Base-by-base conservation (phyloP, 495 filamentous ascomycete genomes). In the Lophiostoma macrostomum region DNA sequence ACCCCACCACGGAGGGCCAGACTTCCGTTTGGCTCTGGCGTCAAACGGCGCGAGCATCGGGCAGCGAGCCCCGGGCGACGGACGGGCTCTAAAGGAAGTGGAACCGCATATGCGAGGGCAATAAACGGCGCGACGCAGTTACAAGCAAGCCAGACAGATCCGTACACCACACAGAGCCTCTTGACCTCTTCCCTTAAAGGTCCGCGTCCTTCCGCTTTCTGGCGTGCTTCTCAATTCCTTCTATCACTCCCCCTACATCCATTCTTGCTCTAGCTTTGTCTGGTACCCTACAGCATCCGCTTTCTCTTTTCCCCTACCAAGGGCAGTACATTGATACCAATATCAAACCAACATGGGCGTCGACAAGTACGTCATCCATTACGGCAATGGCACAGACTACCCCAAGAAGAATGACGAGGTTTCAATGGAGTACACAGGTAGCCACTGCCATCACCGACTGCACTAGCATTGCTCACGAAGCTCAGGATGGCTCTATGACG, bases 391-490 rank as follows among this genome's bases (percentile, higher is more conserved):
- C 19, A 37, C 36, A 32, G 50, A 58, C 47, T 34, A 52, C 39
- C 58, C 62, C 41, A 55, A 55, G 44, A 54, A 55, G 34, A 32
- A 46, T 23, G 58, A 65, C 46, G 46, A 42, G 13, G 62, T 65
- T 10, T 38, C 49, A 12, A 58, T 62, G 53, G 58, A 61, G 38
- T 65, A 65, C 51, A 62, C 58, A 28, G 56, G 56, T 60, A 50
- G 14, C 11, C 12, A 12, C 16, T 23, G 1, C 55, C 5, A 32
- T 14, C 13, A 13, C 20, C 13, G 27, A 11, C 11, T 46, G 14
- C 28, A 42, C 22, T n/a, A 12, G 20, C 38, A 41, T 58, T 1
- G 53, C 49, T 1, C 12, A 23, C 8, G 6, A 23, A 36, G 27
- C 18, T 0, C 42, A 60, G 62, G 62, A 13, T 65, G 49, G 51